Base-by-base conservation (phyloP, 768 basidiomycete species). In the Postia placenta region DNA sequence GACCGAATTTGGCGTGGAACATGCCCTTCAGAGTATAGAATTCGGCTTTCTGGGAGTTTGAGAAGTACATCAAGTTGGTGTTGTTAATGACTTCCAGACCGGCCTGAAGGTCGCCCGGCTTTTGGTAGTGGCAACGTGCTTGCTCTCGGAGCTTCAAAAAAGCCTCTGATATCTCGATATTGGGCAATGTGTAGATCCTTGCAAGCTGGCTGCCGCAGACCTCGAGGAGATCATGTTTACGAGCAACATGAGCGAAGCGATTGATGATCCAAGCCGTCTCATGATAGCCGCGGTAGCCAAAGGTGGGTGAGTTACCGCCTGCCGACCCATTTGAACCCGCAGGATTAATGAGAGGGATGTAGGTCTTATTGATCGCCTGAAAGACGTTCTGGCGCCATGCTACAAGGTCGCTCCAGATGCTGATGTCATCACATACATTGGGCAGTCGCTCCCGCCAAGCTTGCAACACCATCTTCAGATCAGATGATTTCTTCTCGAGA, bases 221-320 rank as follows among this genome's bases (percentile, higher is more conserved):
- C 42, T 99, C 96, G 39, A 94, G 76, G 5, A 99, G 77, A 53
- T 94, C 89, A 61, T 99, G 96, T 68, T 98, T 95, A 50, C 96
- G 79, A 19, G 96, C 96, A 47, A 97, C 93, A 68, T 99, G 95
- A 7, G 96, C 96, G 62, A 99, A 98, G 14, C 96, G 86, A 64
- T 99, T 99, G 72, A 98, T 97, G 62, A 96, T 98, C 96, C 96
- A 99, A 5, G 96, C 96, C 0, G 93, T 98, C 71, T 99, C 96
- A 62, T 99, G 96, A 65, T 91, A 97, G 6, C 96, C 96, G 44
- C 96, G 81, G 64, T 92, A 98, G 5, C 93, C 95, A 60, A 83
- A 88, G 1, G 91, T 93, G 49, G 83, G 89, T 36, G 83, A 71
- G 50, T 77, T 86, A 30, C 71, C 75, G 20, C 78, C 69, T 15